Conservation (phyloP, 163 green algal species). For the Prototheca cutis region DNA sequence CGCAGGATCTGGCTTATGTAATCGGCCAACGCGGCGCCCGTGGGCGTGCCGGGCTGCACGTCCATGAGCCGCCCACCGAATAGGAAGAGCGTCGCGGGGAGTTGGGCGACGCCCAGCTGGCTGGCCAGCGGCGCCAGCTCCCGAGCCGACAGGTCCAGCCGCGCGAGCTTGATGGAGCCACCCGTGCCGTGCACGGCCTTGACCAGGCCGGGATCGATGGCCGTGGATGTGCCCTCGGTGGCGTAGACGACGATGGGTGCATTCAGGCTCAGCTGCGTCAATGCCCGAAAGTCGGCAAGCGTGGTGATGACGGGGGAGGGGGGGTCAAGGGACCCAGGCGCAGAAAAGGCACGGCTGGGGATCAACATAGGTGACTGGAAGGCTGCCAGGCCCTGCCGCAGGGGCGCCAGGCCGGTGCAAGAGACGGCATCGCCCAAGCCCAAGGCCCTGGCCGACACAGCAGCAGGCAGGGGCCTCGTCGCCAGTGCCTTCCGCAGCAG, state of each 20-base stretch:
- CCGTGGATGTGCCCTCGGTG: not conserved
- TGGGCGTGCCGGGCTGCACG: conserved; percentile 1
- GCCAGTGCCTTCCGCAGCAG: too few species aligned
- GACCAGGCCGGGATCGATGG: not conserved
- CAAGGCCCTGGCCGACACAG: too few species aligned
- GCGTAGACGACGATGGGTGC: not conserved
- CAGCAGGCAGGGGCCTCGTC: too few species aligned
- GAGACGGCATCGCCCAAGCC: too few species aligned
- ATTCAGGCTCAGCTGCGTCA: not conserved
- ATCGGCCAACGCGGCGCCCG: conserved; percentile 1
- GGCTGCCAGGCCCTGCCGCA: too few species aligned
- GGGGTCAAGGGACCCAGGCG: too few species aligned
- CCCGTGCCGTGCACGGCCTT: not conserved
- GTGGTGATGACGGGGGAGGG: not conserved
- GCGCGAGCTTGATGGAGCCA: not conserved
- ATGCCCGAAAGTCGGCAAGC: not conserved
- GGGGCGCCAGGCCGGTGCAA: too few species aligned
- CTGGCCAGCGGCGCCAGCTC: not conserved
- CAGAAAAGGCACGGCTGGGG: too few species aligned
- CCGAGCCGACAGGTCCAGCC: not conserved
- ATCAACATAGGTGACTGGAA: too few species aligned
- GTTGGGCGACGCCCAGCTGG: conserved; percentile 5
- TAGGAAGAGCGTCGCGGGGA: conserved; percentile 12
- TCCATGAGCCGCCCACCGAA: conserved; percentile 13
- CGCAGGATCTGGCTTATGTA: conserved; percentile 4